Percentiles rank a stretch among this genome's conserved stretches.
phyloP scores from a whole-genome alignment of 306 rosid species.

The Acacia crassicarpa region DNA sequence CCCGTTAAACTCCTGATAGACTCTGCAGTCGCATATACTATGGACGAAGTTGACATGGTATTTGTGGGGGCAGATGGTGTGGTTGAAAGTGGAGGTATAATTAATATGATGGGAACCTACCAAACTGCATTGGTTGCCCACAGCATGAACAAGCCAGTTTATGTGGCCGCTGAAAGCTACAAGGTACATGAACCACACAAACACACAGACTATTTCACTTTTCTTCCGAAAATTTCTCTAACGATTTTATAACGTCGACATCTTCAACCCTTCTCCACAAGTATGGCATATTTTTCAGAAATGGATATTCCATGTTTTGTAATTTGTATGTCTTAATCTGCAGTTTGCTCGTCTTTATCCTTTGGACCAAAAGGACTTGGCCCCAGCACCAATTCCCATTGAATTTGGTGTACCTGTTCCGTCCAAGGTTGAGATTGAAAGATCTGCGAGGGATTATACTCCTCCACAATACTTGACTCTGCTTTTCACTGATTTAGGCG shows the following conservation, averaged over 20 bases:
- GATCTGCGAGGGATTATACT: conserved; percentile 92
- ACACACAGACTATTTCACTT: background rate
- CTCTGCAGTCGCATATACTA: conserved; percentile 89
- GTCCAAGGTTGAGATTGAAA: conserved; percentile 92
- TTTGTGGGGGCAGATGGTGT: conserved; percentile 96
- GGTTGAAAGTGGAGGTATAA: conserved; percentile 96
- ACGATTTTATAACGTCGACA: conserved; percentile 12
- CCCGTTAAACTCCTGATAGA: conserved; percentile 93
- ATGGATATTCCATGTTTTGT: conserved; percentile 14
- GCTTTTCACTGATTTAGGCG: conserved; percentile 92
- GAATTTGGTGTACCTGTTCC: conserved; percentile 96
- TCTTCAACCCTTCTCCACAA: background rate
- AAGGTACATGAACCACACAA: conserved; percentile 51
- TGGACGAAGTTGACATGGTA: conserved; percentile 99
- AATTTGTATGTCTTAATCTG: conserved; percentile 27
- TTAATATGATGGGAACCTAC: conserved; percentile 96
- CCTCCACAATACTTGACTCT: conserved; percentile 93
- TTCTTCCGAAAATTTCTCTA: background rate
- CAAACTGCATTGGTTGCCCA: conserved; percentile 91
- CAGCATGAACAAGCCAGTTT: conserved; percentile 87
- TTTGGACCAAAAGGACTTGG: conserved; percentile 92
- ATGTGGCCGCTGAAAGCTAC: conserved; percentile 98
- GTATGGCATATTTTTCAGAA: background rate
- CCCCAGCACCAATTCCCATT: conserved; percentile 81
- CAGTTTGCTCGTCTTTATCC: conserved; percentile 98